A percentile compares a stretch with the other conserved stretches of the same genome.
phyloP scores from a whole-genome alignment of 371 early-diverging fungal species.

The Cokeromyces recurvatus region DNA sequence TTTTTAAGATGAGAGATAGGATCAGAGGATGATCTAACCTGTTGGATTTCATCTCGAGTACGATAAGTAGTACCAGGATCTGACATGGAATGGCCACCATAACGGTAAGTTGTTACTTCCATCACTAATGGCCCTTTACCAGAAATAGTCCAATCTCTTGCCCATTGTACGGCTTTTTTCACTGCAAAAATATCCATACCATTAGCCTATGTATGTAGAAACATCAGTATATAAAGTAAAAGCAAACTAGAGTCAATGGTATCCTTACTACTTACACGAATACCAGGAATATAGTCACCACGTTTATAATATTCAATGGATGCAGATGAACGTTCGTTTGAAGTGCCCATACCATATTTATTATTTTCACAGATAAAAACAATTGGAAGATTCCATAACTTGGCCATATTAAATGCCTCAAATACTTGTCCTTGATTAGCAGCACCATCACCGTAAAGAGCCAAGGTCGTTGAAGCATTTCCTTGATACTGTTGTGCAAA shows the following conservation, averaged over 20 bases:
- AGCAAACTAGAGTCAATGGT: no score
- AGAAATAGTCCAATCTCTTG: slow-evolving; percentile 71
- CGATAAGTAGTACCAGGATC: slow-evolving; percentile 95
- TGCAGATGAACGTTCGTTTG: slow-evolving; percentile 83
- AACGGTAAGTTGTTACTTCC: slow-evolving; percentile 96
- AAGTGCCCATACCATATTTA: no score
- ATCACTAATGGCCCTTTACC: slow-evolving; percentile 92
- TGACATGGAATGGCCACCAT: slow-evolving; percentile 99
- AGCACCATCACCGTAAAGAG: slow-evolving; percentile 99
- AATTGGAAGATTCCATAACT: slow-evolving; percentile 98
- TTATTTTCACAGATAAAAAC: no score
- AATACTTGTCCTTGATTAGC: slow-evolving; percentile 99
- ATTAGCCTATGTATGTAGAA: no score
- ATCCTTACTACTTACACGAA: no score
- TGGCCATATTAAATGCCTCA: no score
- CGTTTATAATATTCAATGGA: slow-evolving; percentile 91
- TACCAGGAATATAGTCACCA: slow-evolving; percentile 94
- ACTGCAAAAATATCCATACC: slow-evolving; percentile 95
- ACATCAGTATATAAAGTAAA: no score
- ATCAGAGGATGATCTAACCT: slow-evolving; percentile 87
- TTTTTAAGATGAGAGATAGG: slow-evolving; percentile 88
- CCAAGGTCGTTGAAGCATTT: no score
- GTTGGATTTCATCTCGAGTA: slow-evolving; percentile 92
- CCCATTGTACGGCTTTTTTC: slow-evolving; percentile 71
- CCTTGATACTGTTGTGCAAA: no score